Conservation (phyloP, 306 rosid genomes). For the Albizia julibrissin region DNA sequence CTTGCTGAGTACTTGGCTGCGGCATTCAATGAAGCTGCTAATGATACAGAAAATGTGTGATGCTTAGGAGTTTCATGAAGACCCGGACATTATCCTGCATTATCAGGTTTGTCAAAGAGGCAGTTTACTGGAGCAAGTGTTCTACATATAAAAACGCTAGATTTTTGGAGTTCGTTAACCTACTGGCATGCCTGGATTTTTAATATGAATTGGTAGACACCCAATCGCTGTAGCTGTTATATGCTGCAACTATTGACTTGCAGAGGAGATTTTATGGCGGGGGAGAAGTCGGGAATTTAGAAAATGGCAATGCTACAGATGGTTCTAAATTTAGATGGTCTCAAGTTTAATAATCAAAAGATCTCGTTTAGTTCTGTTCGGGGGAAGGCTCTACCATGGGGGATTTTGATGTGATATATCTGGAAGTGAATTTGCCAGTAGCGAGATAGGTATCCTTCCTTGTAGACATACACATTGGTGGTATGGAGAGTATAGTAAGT, state of each 20-base stretch:
- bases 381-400: background rate
- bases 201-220: background rate
- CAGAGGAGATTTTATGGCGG: background rate
- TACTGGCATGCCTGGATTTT: conserved; percentile 16
- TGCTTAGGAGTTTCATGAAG: conserved; percentile 12
- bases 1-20: conserved; percentile 89
- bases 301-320: background rate
- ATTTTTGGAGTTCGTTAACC: conserved; percentile 16
- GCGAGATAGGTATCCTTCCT: background rate
- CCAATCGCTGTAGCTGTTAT: conserved; percentile 8
- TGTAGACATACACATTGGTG: background rate
- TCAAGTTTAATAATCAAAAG: background rate
- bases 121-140: background rate
- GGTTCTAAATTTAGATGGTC: background rate
- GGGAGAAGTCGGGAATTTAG: background rate
- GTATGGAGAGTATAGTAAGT: background rate
- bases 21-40: conserved; percentile 62
- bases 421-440: background rate
- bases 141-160: background rate
- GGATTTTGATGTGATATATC: background rate
- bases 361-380: background rate
- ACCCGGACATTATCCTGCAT: background rate
- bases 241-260: background rate
- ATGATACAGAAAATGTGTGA: conserved; percentile 45
- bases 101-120: conserved; percentile 6